A percentile compares a stretch with the other conserved stretches of the same genome.
Evolutionary conservation across 2,329 filamentous ascomycete species (phyloP).

Genomic region (Shiraia sp.): DNA sequence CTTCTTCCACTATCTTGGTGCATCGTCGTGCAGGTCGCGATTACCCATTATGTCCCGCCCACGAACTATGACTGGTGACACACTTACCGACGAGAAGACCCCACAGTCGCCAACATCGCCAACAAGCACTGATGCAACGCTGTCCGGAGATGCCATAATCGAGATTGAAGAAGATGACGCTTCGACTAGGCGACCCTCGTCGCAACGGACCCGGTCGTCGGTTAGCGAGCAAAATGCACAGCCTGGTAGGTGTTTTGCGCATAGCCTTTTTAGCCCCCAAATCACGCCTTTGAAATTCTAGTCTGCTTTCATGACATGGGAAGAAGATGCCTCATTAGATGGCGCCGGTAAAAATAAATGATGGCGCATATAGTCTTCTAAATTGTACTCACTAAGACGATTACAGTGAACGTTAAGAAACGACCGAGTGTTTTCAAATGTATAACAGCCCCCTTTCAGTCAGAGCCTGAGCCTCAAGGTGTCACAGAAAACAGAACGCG

Average conservation of each 20-base stretch:
- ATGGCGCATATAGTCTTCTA: not conserved
- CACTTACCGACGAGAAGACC: conserved; percentile 26
- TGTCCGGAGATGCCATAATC: conserved; percentile 37
- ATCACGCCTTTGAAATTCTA: not conserved
- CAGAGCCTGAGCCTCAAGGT: conserved; percentile 30
- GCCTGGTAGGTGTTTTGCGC: conserved; percentile 34
- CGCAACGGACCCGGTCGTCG: conserved; percentile 13
- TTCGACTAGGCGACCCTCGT: conserved; percentile 15
- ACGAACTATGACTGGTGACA: conserved; percentile 39
- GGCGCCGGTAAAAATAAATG: not conserved
- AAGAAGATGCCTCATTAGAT: no score
- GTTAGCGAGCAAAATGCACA: conserved; percentile 28
- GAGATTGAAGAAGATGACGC: conserved; percentile 30
- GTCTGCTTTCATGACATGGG: no score
- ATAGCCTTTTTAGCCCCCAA: conserved; percentile 17
- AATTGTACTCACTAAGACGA: conserved; percentile 12
- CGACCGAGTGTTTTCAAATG: conserved; percentile 29
- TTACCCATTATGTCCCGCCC: conserved; percentile 28
- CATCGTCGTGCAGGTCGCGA: not conserved
- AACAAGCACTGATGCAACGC: conserved; percentile 32
- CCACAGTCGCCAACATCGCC: conserved; percentile 33
- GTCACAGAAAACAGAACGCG: conserved; percentile 41
- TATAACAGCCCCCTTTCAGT: conserved; percentile 36
- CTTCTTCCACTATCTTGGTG: conserved; percentile 7
- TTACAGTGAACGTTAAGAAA: conserved; percentile 25